phyloP scores from a whole-genome alignment of 2,329 filamentous ascomycete species.

The Sclerotinia nivalis region DNA sequence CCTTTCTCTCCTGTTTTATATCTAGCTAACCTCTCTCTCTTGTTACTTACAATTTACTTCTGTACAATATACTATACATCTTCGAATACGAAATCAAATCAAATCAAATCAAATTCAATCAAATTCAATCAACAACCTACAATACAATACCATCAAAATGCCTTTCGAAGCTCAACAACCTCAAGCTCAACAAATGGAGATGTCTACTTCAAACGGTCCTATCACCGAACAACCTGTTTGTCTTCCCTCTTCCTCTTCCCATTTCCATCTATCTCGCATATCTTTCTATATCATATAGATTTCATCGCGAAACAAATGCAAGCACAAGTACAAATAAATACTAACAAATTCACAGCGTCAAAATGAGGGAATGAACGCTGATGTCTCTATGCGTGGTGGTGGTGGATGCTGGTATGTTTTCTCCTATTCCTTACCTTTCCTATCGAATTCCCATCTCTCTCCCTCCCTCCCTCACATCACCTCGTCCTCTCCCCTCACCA shows the following conservation, averaged over 20 bases:
- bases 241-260: neutral
- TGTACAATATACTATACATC: neutral
- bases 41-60: neutral
- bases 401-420: slow-evolving; percentile 21
- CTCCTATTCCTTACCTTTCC: neutral
- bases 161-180: slow-evolving; percentile 24
- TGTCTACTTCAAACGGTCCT: slow-evolving; percentile 13
- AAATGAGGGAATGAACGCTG: slow-evolving; percentile 19
- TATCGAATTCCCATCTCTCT: too few relatives aligned
- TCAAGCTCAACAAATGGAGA: slow-evolving; percentile 24
- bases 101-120: neutral
- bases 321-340: neutral
- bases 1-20: neutral
- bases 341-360: slow-evolving; percentile 13
- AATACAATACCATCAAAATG: slow-evolving; percentile 13
- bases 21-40: neutral
- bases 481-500: too few relatives aligned
- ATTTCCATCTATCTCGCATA: neutral
- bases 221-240: slow-evolving; percentile 24
- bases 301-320: neutral
- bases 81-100: neutral
- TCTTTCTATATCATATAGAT: neutral
- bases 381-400: slow-evolving; percentile 21
- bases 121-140: neutral
- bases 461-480: too few relatives aligned